Percentiles rank a stretch among this genome's conserved stretches.
Evolutionary conservation across 2,329 filamentous ascomycete genomes (phyloP).

Genomic region (Botrytis sinoallii): DNA sequence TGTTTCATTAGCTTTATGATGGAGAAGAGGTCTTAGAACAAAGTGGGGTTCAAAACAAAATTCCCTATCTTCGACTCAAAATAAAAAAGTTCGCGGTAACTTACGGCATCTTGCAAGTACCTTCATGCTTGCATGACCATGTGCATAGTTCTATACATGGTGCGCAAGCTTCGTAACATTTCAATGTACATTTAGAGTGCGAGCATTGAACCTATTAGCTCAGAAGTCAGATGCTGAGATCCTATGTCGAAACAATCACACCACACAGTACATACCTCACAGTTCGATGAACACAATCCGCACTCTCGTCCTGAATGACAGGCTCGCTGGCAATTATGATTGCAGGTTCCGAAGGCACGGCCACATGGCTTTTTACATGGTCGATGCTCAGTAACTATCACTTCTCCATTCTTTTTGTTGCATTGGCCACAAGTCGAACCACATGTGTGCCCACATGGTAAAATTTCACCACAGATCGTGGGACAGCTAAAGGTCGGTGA

Average conservation of each 20-base stretch:
- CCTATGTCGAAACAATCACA: not conserved
- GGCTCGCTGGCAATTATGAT: slow-evolving; percentile 48
- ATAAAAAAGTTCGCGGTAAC: not conserved
- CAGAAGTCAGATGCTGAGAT: not conserved
- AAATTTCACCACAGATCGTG: slow-evolving; percentile 44
- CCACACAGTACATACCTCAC: slow-evolving; percentile 44
- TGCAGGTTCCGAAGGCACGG: slow-evolving; percentile 51
- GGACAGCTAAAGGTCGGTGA: slow-evolving; percentile 46
- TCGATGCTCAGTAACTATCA: slow-evolving; percentile 44
- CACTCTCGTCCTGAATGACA: slow-evolving; percentile 54
- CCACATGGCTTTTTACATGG: slow-evolving; percentile 49
- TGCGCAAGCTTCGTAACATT: slow-evolving; percentile 57
- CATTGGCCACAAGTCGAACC: slow-evolving; percentile 49
- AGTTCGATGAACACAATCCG: slow-evolving; percentile 46
- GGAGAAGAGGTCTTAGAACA: not conserved
- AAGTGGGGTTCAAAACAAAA: not conserved
- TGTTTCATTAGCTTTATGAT: not conserved
- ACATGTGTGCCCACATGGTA: slow-evolving; percentile 60
- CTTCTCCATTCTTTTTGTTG: slow-evolving; percentile 38
- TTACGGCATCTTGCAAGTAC: slow-evolving; percentile 40
- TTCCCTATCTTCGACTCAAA: not conserved
- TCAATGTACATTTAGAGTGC: slow-evolving; percentile 54
- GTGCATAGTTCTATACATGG: slow-evolving; percentile 58
- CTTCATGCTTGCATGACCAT: slow-evolving; percentile 53
- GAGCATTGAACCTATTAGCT: slow-evolving; percentile 53